Conservation (phyloP, 495 filamentous ascomycete genomes). For the Hypoxylon fragiforme region DNA sequence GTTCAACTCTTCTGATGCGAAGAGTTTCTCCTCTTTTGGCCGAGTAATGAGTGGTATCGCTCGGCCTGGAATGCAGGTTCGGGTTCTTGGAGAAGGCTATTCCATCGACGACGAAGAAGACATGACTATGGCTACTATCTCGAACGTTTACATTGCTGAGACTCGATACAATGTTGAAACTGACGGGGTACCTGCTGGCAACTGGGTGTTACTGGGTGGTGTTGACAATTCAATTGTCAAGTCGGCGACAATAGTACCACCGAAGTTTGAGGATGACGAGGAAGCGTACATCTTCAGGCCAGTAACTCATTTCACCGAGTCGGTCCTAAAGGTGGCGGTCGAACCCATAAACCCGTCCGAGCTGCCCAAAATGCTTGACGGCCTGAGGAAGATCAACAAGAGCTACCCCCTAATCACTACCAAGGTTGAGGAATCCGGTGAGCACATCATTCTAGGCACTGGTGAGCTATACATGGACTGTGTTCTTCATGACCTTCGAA, state of each 20-base stretch:
- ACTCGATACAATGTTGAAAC: constrained; percentile 90
- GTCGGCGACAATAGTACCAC: constrained; percentile 89
- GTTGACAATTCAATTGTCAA: constrained; percentile 99
- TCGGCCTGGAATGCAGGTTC: constrained; percentile 76
- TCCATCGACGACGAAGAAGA: constrained; percentile 98
- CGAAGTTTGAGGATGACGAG: constrained; percentile 78
- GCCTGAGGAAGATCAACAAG: constrained; percentile 94
- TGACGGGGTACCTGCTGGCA: constrained; percentile 92
- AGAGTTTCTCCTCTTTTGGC: constrained; percentile 84
- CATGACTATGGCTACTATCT: constrained; percentile 88
- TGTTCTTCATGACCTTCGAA: constrained; percentile 90
- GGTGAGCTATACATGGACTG: constrained; percentile 99
- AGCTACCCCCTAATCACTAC: constrained; percentile 93
- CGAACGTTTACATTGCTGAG: constrained; percentile 90
- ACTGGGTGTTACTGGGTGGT: constrained; percentile 85
- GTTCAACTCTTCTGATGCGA: constrained; percentile 85
- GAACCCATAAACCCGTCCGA: constrained; percentile 98
- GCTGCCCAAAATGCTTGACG: constrained; percentile 98
- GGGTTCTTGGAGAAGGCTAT: constrained; percentile 93
- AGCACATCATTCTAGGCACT: constrained; percentile 92
- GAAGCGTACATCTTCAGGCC: constrained; percentile 95
- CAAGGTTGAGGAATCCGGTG: constrained; percentile 98
- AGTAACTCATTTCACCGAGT: constrained; percentile 92
- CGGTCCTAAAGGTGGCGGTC: constrained; percentile 95
- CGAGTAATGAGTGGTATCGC: constrained; percentile 93